Evolutionary conservation across 2,329 filamentous ascomycete species (phyloP).

Genomic region (Kalaharituber pfeilii): DNA sequence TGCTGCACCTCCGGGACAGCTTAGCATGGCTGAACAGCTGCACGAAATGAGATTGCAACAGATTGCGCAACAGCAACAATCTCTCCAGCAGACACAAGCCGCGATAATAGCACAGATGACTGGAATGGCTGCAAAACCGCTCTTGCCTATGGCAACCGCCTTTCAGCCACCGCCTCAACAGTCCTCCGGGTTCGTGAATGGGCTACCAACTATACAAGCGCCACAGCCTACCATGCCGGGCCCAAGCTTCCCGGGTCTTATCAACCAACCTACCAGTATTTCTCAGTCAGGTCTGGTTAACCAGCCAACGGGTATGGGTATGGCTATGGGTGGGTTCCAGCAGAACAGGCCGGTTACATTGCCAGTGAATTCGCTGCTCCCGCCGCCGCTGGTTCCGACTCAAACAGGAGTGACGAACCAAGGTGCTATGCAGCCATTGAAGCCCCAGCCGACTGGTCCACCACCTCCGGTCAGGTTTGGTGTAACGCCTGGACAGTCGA

Average conservation of each 20-base stretch:
- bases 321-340: slow-evolving; percentile 25
- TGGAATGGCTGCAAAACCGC: slow-evolving; percentile 7
- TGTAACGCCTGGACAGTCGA: slow-evolving; percentile 53
- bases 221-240: slow-evolving; percentile 30
- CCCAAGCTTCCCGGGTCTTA: slow-evolving; percentile 26
- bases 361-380: slow-evolving; percentile 41
- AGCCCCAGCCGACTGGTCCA: slow-evolving; percentile 69
- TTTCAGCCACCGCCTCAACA: slow-evolving; percentile 25
- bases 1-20: slow-evolving; percentile 56
- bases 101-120: not conserved
- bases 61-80: slow-evolving; percentile 28
- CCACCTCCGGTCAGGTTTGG: slow-evolving; percentile 81
- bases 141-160: slow-evolving; percentile 8
- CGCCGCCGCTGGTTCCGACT: slow-evolving; percentile 36
- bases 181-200: slow-evolving; percentile 26
- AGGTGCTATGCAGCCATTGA: slow-evolving; percentile 45
- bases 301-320: slow-evolving; percentile 35
- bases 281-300: slow-evolving; percentile 25
- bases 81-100: slow-evolving; percentile 25
- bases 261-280: slow-evolving; percentile 32
- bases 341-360: slow-evolving; percentile 23
- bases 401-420: slow-evolving; percentile 33
- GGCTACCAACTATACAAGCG: slow-evolving; percentile 32
- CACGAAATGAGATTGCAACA: slow-evolving; percentile 36
- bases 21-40: slow-evolving; percentile 48